Evolutionary conservation across 176 grass and related monocot species (phyloP), one percentile per base, ranked within the genome.

Genomic region (Rhipidocladum racemiflorum): DNA sequence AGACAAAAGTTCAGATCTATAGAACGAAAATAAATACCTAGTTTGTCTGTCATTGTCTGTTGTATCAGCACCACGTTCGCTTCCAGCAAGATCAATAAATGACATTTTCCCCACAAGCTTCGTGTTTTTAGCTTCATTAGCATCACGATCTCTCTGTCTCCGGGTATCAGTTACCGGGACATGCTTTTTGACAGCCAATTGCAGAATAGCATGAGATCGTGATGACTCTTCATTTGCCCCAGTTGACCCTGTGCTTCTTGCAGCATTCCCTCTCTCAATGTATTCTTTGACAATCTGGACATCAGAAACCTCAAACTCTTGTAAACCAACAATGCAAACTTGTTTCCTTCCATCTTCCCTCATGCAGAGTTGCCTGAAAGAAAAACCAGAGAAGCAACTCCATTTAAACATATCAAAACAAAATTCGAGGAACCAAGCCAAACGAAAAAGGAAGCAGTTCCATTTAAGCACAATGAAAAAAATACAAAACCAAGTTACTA

Each of bases 281-380:
- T 93, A 97, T 44, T 97, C 94, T 75, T 97, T 97, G 21, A 97
- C 94, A 48, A 97, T 80, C 64, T 93, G 94, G 61, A 97, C 94
- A 80, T 97, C 94, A 9, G 56, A 91, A 77, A 97, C 94, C 68
- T 97, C 94, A 80, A 97, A 97, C 86, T 97, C 94, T 74, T 97
- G 94, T 27, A 97, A 28, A 61, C 94, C 94, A 61, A 97, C 94
- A 74, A 97, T 93, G 77, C 94, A 97, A 45, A 93, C 94, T 83
- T 97, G 94, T 62, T 97, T 92, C 70, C 74, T 97, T 66, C 94
- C 94, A 89, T 97, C 94, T 85, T 97, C 94, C 65, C 94, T 97
- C 91, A 97, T 97, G 11, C 12, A 88, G 86, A 97, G 81, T 60
- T 97, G 92, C 71, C 94, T 97, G 79, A 14, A 56, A 50, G 77